Base-by-base conservation (phyloP, 805 yeast species). In the Saccharomycopsis malanga region DNA sequence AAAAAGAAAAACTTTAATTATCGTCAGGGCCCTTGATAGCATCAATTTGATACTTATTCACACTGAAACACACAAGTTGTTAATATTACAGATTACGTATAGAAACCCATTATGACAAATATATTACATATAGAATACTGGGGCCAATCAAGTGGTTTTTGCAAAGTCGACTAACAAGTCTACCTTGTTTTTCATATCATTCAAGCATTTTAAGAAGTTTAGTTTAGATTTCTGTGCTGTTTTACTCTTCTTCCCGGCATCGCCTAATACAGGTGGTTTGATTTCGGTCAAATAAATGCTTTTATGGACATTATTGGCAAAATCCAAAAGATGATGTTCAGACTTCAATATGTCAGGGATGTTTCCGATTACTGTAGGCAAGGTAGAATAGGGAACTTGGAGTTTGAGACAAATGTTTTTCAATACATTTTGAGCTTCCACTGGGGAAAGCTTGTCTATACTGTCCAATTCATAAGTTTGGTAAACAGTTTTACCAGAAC, bases 261-360 rank as follows among this genome's bases (percentile, higher is more conserved):
- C 32, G 4, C 21, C 12, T 17, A 22, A 10, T 17, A 18, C n/a
- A 30, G 52, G 52, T 7, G 32, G 20, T 12, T 23, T 29, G 15
- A 49, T 36, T 9, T 36, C 22, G 2, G 36, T 41, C 2, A 25
- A 18, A 32, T 47, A 50, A 12, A 50, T 25, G 3, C 18, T 44
- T 23, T n/a, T 6, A n/a, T 50, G 53, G 5, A 50, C 24, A 4
- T 23, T 30, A 23, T 45, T 46, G 14, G 51, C 53, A 41, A 52
- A 52, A 9, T 39, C 35, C 20, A 49, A 21, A 17, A 52, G 38
- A 36, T 49, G 44, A 27, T 34, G 30, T 32, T 52, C 50, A 10
- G 55, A 52, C 39, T 44, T 49, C n/a, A 35, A 24, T 18, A 50
- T n/a, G 39, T 50, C 40, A 4, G 52, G 52, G 4, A 47, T 30